Evolutionary conservation across 176 grass and related monocot genomes (phyloP).

Genomic region (Carex scoparia): DNA sequence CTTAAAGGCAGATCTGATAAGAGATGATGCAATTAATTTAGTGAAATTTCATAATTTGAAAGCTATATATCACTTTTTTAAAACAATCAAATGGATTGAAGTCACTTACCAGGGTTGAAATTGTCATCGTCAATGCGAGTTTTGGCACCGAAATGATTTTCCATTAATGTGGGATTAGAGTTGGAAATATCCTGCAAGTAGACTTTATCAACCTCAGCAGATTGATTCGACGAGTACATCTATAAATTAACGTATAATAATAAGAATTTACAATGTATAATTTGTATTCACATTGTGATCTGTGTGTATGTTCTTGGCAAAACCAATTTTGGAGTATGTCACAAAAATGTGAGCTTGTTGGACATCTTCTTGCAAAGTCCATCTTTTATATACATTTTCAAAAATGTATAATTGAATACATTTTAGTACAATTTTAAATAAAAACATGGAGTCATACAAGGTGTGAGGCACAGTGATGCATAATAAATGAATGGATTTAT

Average conservation of each 20-base stretch:
- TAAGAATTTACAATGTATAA: slow-evolving; percentile 5
- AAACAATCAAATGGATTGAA: not conserved
- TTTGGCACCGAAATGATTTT: not conserved
- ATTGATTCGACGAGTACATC: slow-evolving; percentile 68
- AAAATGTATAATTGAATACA: not conserved
- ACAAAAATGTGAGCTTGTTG: not conserved
- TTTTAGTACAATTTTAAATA: not conserved
- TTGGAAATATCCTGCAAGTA: slow-evolving; percentile 3
- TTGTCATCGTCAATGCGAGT: slow-evolving; percentile 15
- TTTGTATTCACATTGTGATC: not conserved
- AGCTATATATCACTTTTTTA: not conserved
- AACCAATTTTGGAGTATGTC: not conserved
- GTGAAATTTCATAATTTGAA: not conserved
- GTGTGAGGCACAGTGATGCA: not conserved
- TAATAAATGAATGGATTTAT: not conserved
- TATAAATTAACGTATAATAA: slow-evolving; percentile 21
- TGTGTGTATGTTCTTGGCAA: not conserved
- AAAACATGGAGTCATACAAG: not conserved
- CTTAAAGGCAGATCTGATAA: not conserved
- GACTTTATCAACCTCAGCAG: slow-evolving; percentile 31
- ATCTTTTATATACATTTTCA: not conserved
- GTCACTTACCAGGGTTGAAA: slow-evolving; percentile 30
- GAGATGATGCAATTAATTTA: not conserved
- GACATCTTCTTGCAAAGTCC: not conserved
- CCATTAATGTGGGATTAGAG: not conserved